Percentiles rank a stretch among this genome's conserved stretches.
Evolutionary conservation across 768 basidiomycete species (phyloP).

Genomic region (Tulasnella sp.): DNA sequence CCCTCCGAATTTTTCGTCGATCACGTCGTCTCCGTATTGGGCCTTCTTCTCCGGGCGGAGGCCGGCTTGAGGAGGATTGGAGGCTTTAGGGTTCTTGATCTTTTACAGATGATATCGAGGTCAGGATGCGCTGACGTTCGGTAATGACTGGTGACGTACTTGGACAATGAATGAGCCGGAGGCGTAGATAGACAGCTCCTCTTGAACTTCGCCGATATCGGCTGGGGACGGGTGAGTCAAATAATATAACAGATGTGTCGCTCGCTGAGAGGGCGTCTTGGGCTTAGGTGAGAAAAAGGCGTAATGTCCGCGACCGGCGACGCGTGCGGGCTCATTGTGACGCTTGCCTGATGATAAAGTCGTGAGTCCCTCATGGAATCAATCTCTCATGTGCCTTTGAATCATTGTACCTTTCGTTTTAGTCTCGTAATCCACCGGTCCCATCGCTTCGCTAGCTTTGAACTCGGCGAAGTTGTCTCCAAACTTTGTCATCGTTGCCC

Average conservation of each 20-base stretch:
- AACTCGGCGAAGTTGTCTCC: not conserved
- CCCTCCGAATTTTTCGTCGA: slow-evolving; percentile 5
- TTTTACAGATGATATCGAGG: not conserved
- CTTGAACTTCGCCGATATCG: slow-evolving; percentile 1
- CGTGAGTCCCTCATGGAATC: not conserved
- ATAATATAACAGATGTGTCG: slow-evolving; percentile 3
- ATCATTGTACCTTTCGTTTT: not conserved
- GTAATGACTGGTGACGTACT: too few species aligned
- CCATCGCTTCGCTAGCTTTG: not conserved
- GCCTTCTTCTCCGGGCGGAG: not conserved
- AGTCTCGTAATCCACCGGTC: not conserved
- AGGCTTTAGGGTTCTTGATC: not conserved
- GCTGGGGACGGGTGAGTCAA: not conserved
- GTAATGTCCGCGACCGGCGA: slow-evolving; percentile 8
- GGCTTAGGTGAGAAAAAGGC: slow-evolving; percentile 7
- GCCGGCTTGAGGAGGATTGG: not conserved
- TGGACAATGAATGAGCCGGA: slow-evolving; percentile 9
- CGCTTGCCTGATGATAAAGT: not conserved
- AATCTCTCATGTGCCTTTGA: not conserved
- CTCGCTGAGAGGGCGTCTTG: slow-evolving; percentile 1
- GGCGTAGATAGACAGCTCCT: not conserved
- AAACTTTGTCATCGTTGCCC: not conserved
- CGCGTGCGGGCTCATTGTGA: slow-evolving; percentile 4
- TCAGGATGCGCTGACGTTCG: not conserved
- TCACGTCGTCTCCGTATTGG: not conserved